These are phyloP conservation scores for Ustilago cynodontis DNA, from an alignment of 1,284 basidiomycete species.

Conservation along the genomic window DNA sequence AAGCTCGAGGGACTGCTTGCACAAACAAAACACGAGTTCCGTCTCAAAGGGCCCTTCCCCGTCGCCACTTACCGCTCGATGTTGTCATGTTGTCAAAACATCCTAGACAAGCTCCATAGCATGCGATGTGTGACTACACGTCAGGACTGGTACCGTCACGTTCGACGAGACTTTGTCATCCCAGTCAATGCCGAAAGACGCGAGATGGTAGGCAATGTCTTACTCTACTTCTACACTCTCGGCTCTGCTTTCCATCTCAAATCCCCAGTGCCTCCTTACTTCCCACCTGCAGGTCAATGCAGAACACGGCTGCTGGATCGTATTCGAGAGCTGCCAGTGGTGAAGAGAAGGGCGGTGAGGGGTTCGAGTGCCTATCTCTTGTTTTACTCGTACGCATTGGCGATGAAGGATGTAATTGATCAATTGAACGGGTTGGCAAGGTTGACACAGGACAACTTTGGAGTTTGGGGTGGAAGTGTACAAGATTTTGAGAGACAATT, in stretches of 20 bases:
- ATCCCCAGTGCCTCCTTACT: slow-evolving; percentile 90
- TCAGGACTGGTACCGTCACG: slow-evolving; percentile 87
- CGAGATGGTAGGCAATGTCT: slow-evolving; percentile 90
- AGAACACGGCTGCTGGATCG: slow-evolving; percentile 77
- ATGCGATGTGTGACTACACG: slow-evolving; percentile 95
- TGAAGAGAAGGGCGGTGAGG: slow-evolving; percentile 76
- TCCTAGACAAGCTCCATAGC: slow-evolving; percentile 80
- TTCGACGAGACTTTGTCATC: slow-evolving; percentile 81
- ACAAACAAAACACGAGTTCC: slow-evolving; percentile 91
- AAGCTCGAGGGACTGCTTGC: slow-evolving; percentile 77
- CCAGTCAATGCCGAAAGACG: slow-evolving; percentile 81
- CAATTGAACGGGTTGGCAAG: slow-evolving; percentile 54
- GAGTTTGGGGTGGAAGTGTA: slow-evolving; percentile 58
- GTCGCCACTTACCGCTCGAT: slow-evolving; percentile 83
- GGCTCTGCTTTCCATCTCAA: slow-evolving; percentile 89
- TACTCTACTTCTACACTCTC: slow-evolving; percentile 89
- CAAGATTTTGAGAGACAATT: slow-evolving; percentile 61
- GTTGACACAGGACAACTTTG: slow-evolving; percentile 60
- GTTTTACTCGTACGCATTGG: slow-evolving; percentile 92
- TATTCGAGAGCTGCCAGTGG: slow-evolving; percentile 78
- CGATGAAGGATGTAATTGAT: slow-evolving; percentile 75
- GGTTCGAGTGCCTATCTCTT: slow-evolving; percentile 81
- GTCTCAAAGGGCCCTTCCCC: slow-evolving; percentile 77
- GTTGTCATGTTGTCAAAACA: slow-evolving; percentile 85
- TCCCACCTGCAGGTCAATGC: slow-evolving; percentile 88